Evolutionary conservation across 805 yeast genomes (phyloP), one percentile per base, ranked within the genome.

Genomic region (Isabelozyma rhagii): DNA sequence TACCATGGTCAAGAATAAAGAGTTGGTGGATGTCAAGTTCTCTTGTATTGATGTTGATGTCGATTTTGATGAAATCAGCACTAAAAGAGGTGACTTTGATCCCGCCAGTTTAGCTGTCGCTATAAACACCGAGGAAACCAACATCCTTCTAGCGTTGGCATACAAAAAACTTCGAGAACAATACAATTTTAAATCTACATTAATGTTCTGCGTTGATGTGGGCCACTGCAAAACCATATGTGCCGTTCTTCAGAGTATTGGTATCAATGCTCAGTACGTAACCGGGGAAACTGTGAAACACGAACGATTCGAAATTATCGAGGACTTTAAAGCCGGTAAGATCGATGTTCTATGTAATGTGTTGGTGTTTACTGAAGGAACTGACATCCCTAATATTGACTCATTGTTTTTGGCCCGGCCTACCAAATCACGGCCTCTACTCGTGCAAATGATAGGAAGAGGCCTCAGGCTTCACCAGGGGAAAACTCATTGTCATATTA

Each of bases 281-380:
- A 82, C 91, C 0, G 88, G 94, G 0, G 74, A 71, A 11, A 88
- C 96, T 1, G 72, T 72, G 5, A 66, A 70, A 15, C 60, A 62
- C 5, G 82, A 78, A 40, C 71, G 97, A 40, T 76, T 69, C 13
- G 59, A 64, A 2, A 72, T 82, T 55, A 66, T 91, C 2, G 65
- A 70, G 5, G 84, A 79, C 36, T 93, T 92, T 61, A 78, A 75
- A 52, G 56, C 67, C 0, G 91, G 94, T 0, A 61, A 75, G 13
- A 74, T 89, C 15, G 81, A 85, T 4, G 96, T 93, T 0, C 67
- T 92, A 29, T 78, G 94, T 69, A 93, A 93, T 61, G 94, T 96
- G 63, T 89, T 87, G 14, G 89, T 92, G 5, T 85, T 93, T 57
- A 92, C 97, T 0, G 98, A 92, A 64, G 98, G 98, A 0, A 90